Base-by-base conservation (phyloP, 1,139 yeast species). In the Saccharomyces pastorianus region DNA sequence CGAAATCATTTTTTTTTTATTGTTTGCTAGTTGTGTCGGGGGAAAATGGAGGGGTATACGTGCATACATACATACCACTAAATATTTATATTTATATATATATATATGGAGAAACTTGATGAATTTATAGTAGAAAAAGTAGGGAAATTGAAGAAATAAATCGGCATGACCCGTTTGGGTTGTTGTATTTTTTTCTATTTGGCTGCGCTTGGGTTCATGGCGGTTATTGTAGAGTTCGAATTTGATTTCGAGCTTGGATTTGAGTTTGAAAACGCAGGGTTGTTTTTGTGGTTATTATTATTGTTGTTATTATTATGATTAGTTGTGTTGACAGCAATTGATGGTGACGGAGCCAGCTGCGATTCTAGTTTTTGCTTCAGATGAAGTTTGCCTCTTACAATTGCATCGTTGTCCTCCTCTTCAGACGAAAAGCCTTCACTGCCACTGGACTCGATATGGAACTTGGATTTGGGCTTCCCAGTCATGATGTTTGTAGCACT, bases 361-460 rank as follows among this genome's bases (percentile, higher is more conserved):
- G 38, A 32, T 6, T 32, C 8, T 6, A 32, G 2, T 32, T 32
- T 32, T 32, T 32, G 38, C 51, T 26, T 48, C 54, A 49, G 52
- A 54, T 31, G 52, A 51, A 44, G 46, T n/a, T 9, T 50, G 25
- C 23, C 23, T 41, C 49, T 44, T 42, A 6, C 34, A 25, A 46
- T 49, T 48, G 28, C 49, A 52, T 14, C 50, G 54, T 3, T 54
- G 20, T 62, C 64, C 31, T 61, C 63, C 23, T 59, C 62, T 25
- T 61, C 64, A 4, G 63, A 56, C n/a, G 63, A 59, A 25, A 60
- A 56, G 28, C 59, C 64, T 46, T 63, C 66, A 44, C 66, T 63
- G 47, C 65, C 64, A 52, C 65, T 63, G 26, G 63, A 60, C 26
- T 63, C 66, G 17, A 63, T 54, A 44, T 59, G 60, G 55, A 63